Percentiles rank a stretch among this genome's conserved stretches.
Conservation (phyloP, 2,329 filamentous ascomycete species). For the Cryphonectria radicalis region DNA sequence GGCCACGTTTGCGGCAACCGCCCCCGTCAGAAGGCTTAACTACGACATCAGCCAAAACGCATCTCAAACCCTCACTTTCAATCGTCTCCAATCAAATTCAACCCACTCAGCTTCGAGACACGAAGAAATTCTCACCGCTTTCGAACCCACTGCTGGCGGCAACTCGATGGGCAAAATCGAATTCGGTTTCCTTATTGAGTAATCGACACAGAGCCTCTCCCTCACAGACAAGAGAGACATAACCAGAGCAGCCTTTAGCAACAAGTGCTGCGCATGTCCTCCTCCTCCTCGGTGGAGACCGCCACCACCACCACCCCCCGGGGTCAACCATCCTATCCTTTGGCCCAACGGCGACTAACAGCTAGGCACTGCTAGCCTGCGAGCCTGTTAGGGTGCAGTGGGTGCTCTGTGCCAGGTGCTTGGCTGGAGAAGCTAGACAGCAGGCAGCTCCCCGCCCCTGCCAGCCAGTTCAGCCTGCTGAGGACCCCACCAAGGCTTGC, state of each 20-base stretch:
- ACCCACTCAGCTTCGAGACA: slow-evolving; percentile 1
- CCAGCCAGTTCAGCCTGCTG: slow-evolving; percentile 11
- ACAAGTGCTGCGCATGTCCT: not conserved
- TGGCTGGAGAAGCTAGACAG: slow-evolving; percentile 11
- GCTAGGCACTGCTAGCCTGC: not conserved
- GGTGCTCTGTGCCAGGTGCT: not conserved
- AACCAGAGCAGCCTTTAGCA: not conserved
- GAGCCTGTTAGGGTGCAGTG: not conserved
- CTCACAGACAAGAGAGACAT: not conserved
- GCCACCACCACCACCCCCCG: too few relatives aligned
- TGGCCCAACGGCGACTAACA: not conserved
- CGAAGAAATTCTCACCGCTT: not conserved
- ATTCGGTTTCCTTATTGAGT: not conserved
- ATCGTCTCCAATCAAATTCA: not conserved
- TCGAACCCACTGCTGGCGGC: not conserved
- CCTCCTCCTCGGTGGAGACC: not conserved
- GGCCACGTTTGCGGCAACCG: slow-evolving; percentile 1
- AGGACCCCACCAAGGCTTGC: slow-evolving; percentile 24
- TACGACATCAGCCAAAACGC: slow-evolving; percentile 7
- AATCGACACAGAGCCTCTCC: not conserved
- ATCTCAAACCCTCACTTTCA: slow-evolving; percentile 8
- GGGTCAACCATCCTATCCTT: not conserved
- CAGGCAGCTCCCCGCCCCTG: not conserved
- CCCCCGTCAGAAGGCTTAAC: not conserved
- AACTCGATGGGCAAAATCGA: not conserved